Conservation (phyloP, 2,329 filamentous ascomycete genomes). For the Plectosphaerella cucumerina region DNA sequence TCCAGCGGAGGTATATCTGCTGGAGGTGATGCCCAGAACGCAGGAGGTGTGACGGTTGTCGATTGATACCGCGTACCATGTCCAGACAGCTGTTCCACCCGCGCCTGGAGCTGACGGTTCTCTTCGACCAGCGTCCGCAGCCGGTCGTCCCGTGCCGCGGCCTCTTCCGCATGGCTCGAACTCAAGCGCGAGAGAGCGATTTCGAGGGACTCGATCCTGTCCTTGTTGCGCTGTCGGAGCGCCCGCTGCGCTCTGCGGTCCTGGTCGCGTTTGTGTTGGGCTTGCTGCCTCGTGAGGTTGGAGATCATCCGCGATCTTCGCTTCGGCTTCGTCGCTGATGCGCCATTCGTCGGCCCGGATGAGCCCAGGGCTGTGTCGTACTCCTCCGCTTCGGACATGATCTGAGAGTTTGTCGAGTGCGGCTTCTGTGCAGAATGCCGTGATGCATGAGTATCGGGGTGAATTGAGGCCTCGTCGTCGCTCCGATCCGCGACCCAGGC, state of each 20-base stretch:
- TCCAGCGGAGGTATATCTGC: not conserved
- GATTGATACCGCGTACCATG: not conserved
- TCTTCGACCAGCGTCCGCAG: not conserved
- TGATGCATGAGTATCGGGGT: not conserved
- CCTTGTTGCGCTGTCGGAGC: not conserved
- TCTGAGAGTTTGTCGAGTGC: not conserved
- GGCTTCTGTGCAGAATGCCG: not conserved
- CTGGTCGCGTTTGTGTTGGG: constrained; percentile 1
- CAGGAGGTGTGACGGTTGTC: not conserved
- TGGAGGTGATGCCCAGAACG: not conserved
- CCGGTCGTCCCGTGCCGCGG: not conserved
- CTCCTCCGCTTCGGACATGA: not conserved
- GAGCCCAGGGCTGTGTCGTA: not conserved
- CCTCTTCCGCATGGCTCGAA: not conserved
- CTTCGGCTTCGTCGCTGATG: not conserved
- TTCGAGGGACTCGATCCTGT: not conserved
- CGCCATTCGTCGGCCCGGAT: not conserved
- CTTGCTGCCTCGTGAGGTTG: not conserved
- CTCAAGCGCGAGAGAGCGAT: not conserved
- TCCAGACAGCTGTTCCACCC: not conserved
- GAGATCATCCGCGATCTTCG: not conserved
- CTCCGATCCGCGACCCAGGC: not conserved
- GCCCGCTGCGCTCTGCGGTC: not conserved
- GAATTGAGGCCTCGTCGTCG: not conserved
- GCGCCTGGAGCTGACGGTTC: not conserved